Evolutionary conservation across 441 rosid species (phyloP).

Genomic region (Sinapis alba): DNA sequence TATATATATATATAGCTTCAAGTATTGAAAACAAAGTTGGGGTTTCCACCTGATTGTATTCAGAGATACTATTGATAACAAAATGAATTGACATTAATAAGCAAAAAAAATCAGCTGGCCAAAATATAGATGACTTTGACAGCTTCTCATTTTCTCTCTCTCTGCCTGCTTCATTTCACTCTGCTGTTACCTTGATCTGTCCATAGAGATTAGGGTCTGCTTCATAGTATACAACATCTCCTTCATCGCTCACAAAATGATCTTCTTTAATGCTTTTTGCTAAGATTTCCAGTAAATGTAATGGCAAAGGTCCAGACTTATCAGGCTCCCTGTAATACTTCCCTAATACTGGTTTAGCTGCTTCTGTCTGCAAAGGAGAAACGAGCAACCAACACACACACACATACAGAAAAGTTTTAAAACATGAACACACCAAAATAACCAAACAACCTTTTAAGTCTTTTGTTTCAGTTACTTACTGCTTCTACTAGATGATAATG

Average conservation of each 20-base stretch:
- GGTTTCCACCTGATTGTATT: slow-evolving; percentile 24
- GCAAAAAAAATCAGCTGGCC: slow-evolving; percentile 31
- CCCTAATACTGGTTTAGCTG: slow-evolving; percentile 66
- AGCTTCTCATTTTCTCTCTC: not conserved
- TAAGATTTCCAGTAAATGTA: slow-evolving; percentile 49
- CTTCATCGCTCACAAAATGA: slow-evolving; percentile 59
- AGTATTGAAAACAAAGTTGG: slow-evolving; percentile 25
- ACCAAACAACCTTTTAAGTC: slow-evolving; percentile 11
- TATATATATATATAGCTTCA: slow-evolving; percentile 12
- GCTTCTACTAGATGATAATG: slow-evolving; percentile 75
- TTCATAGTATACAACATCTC: slow-evolving; percentile 62
- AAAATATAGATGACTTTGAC: slow-evolving; percentile 13
- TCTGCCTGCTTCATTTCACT: slow-evolving; percentile 34
- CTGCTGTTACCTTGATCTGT: slow-evolving; percentile 33
- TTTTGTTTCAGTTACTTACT: slow-evolving; percentile 40
- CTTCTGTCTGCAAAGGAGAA: slow-evolving; percentile 54
- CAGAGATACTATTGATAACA: slow-evolving; percentile 26
- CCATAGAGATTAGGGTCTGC: slow-evolving; percentile 50
- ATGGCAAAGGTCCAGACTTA: slow-evolving; percentile 61
- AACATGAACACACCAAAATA: slow-evolving; percentile 43
- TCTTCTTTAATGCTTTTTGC: slow-evolving; percentile 55
- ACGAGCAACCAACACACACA: not conserved
- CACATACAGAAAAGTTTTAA: not conserved
- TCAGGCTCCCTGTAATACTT: slow-evolving; percentile 65
- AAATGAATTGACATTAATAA: slow-evolving; percentile 20